A percentile compares a stretch with the other conserved stretches of the same genome.
These are phyloP conservation scores for Gentiana straminea DNA, from an alignment of 257 asterid genomes.

Conservation along the genomic window DNA sequence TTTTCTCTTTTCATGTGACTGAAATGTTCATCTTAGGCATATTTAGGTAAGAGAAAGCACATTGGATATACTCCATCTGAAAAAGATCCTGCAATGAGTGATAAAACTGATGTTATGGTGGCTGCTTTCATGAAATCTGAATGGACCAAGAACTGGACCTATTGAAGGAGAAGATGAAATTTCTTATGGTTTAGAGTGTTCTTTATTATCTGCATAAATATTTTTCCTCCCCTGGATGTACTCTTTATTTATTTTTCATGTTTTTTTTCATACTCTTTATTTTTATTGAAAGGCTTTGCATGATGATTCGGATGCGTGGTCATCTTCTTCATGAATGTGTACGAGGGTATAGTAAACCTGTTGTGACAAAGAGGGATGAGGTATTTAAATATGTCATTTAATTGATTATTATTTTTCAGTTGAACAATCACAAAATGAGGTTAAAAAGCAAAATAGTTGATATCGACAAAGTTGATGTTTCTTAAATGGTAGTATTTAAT, in stretches of 20 bases:
- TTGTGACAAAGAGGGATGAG: conserved; percentile 74
- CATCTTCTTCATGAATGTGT: conserved; percentile 51
- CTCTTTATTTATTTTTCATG: too few relatives aligned
- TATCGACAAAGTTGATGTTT: not conserved
- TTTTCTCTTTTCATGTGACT: too few relatives aligned
- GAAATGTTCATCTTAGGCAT: too few relatives aligned
- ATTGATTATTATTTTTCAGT: not conserved
- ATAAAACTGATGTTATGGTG: conserved; percentile 67
- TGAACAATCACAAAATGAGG: not conserved
- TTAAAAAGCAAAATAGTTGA: not conserved
- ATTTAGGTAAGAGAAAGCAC: conserved; percentile 50
- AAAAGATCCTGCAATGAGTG: conserved; percentile 34
- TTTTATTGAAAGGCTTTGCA: not conserved
- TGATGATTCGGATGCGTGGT: conserved; percentile 56
- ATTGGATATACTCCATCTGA: conserved; percentile 52
- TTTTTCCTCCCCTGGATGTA: conserved; percentile 1
- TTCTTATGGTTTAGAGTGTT: not conserved
- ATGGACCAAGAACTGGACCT: conserved; percentile 79
- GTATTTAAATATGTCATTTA: conserved; percentile 17
- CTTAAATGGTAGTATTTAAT: too few relatives aligned
- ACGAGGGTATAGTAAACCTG: conserved; percentile 76
- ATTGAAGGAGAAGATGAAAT: conserved; percentile 62
- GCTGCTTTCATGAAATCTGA: conserved; percentile 58
- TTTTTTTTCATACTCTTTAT: not conserved
- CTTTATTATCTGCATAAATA: not conserved